These are phyloP conservation scores for Taphrina flavorubra DNA, from an alignment of 1,139 yeast genomes.

Conservation along the genomic window DNA sequence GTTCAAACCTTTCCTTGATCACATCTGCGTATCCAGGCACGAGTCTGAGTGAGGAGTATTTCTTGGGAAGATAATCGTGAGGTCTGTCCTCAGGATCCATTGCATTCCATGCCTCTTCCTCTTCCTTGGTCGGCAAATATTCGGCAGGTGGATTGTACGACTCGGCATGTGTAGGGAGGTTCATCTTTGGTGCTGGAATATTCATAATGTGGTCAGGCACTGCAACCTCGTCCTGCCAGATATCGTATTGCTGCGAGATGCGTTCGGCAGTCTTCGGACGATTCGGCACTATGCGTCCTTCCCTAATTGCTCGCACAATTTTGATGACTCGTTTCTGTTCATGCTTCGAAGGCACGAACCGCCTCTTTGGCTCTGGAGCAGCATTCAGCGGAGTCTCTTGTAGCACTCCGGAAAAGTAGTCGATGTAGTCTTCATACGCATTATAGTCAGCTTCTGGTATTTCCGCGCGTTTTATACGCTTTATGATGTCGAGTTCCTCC, in stretches of 20 bases:
- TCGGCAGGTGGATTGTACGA: constrained; percentile 98
- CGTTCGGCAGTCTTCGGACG: constrained; percentile 57
- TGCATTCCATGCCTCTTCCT: constrained; percentile 71
- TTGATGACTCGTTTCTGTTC: constrained; percentile 88
- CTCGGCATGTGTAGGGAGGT: constrained; percentile 97
- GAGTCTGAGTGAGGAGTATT: constrained; percentile 77
- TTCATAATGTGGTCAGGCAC: constrained; percentile 79
- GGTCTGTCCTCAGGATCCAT: constrained; percentile 73
- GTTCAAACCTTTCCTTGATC: constrained; percentile 88
- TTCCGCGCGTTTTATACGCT: constrained; percentile 83
- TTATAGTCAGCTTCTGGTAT: constrained; percentile 78
- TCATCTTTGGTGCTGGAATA: constrained; percentile 88
- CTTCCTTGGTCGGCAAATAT: constrained; percentile 80
- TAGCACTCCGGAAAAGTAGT: constrained; percentile 87
- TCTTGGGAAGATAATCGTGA: constrained; percentile 70
- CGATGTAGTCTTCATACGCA: constrained; percentile 92
- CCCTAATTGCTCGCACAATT: constrained; percentile 93
- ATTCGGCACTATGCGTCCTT: constrained; percentile 87
- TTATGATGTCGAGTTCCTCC: constrained; percentile 87
- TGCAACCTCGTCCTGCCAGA: constrained; percentile 73
- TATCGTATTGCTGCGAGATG: constrained; percentile 60
- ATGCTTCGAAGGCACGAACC: constrained; percentile 94
- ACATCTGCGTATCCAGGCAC: constrained; percentile 92
- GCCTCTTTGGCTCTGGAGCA: constrained; percentile 93
- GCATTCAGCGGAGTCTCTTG: constrained; percentile 94